Base-by-base conservation (phyloP, 768 basidiomycete species). In the Multifurca ochricompacta region DNA sequence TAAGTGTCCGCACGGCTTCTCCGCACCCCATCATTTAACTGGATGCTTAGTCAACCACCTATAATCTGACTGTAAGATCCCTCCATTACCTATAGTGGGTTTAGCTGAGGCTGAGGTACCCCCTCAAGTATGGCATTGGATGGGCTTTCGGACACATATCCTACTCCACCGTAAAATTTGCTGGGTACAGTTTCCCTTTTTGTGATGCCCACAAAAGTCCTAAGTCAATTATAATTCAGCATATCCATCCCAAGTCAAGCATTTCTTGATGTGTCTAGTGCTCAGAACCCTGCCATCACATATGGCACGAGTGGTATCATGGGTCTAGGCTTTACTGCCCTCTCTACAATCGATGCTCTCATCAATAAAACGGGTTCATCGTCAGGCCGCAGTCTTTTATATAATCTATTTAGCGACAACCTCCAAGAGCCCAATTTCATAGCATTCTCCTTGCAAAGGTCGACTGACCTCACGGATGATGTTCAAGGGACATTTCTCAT, bases 371-470 rank as follows among this genome's bases (percentile, higher is more conserved):
- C 84, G 2, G 75, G 77, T 25, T 73, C 77, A 1, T 74, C 78
- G 2, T 70, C 77, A 6, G 90, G 89, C 18, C 78, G 84, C 28
- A 82, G 80, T 59, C 64, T 92, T 40, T 75, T 92, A 19, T 85
- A 81, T 71, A 92, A 89, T 62, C 69, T 87, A 32, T 92, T 92
- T 67, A 69, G 73, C 19, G 73, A 78, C 61, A 83, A 90, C 67
- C 78, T 80, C 3, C 68, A 65, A 9, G 78, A 86, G 63, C 86
- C 87, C 43, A 92, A 91, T 63, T 92, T 81, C 66, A 84, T 92
- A 59, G 80, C 87, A 0, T 85, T 92, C 62, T 75, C 85, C 1
- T 72, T 92, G 25, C 80, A 86, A 63, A 72, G 87, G 49, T 77
- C 73, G 40, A 71, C 74, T 9, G 75, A 85, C 35, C 60, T 67